Base-by-base conservation (phyloP, 306 rosid genomes). In the Purshia tridentata region DNA sequence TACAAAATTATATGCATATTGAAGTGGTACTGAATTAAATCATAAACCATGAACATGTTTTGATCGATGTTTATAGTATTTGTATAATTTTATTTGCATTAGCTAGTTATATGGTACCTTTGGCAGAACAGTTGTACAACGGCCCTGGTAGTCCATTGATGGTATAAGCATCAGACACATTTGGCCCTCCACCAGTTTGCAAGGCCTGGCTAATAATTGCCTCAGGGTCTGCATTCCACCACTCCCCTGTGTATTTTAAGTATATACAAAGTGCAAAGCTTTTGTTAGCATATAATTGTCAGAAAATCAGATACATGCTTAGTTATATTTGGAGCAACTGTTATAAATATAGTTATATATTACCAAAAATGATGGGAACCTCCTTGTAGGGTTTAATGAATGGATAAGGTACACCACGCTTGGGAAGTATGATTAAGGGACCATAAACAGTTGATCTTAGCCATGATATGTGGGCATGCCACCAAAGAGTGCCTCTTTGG, bases 381-480 rank as follows among this genome's bases (percentile, higher is more conserved):
- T 35, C 64, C 64, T 58, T 12, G 16, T 58, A 29, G 42, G 64
- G 64, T 58, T 58, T 23, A 22, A 69, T 20, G 44, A 81, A 77
- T 42, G 85, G 86, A 50, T 82, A 87, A 47, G 80, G 81, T 71
- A 65, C 77, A 29, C 81, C 86, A 39, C 5, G 77, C 84, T 82
- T 88, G 0, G 90, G 90, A 55, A 82, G 86, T 58, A 88, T 86
- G 72, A 88, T 61, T 22, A 88, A 12, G 40, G 93, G 85, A 48
- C 93, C 93, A 70, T 88, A 80, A 19, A 86, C 13, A 48, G 87
- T 82, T 40, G 89, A 59, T 72, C 93, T 82, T 49, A 88, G 77
- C 93, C 93, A 88, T 6, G 89, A 88, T 9, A 88, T 82, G 65
- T 88, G 90, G 0, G 90, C 93, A 74, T 88, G 90, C 90, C 90